Evolutionary conservation across 495 filamentous ascomycete species (phyloP), one percentile per base, ranked within the genome.

Genomic region (Physcia stellaris): DNA sequence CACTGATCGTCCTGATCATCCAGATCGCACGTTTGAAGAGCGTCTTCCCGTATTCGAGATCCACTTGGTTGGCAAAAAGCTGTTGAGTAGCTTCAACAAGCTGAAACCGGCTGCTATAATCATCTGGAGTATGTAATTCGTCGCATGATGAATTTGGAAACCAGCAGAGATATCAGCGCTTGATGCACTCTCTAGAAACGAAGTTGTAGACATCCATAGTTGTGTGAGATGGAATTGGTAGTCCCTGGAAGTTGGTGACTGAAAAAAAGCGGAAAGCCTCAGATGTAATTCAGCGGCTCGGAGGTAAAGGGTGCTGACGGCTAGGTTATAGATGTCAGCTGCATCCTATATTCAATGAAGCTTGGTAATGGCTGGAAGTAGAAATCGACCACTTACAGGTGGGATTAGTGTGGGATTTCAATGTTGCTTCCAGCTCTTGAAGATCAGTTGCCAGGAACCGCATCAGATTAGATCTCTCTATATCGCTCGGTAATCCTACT

Each of bases 111-210:
- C 83, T 26, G 86, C 86, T 26, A 92, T 77, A 50, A 92, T 77
- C 80, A 94, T 93, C 58, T 93, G 86, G 48, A 86, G 78, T 38
- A 94, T 70, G 54, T 93, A 93, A 52, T 88, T 86, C 28, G 83
- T 83, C 13, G 78, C 73, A 50, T 81, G 86, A 15, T 66, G 66
- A 10, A 94, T 60, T 15, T 80, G 64, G 20, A 58, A 47, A 32
- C 60, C 57, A 37, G 57, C 55, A 27, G 62, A 51, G 1, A 65
- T 61, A 45, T 77, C 69, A 2, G 78, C 58, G 12, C 71, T 68
- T 49, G 88, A 71, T 11, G 80, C 74, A 30, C 67, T 60, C 47
- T 90, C 80, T 29, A 94, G 69, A 53, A 87, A 87, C 32, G 67
- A 62, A 17, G 72, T 79, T 5, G 81, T 77, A 2, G 85, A 79